phyloP scores from a whole-genome alignment of 2,329 filamentous ascomycete genomes.

The Colletotrichum cordylinicola region DNA sequence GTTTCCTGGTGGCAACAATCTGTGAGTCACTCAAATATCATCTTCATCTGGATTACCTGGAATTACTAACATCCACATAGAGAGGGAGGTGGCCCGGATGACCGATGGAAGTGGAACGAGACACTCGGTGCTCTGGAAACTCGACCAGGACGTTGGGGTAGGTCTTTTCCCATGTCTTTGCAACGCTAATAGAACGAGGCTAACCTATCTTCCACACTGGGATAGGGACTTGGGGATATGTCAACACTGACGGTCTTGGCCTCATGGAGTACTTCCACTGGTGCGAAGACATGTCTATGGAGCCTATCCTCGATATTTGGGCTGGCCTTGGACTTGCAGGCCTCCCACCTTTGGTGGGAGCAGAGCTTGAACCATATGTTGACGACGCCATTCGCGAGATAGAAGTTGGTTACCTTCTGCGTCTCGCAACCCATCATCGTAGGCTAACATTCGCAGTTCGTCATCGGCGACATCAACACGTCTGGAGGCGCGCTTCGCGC shows the following conservation, averaged over 20 bases:
- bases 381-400: neutral
- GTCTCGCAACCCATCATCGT: neutral
- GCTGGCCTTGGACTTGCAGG: neutral
- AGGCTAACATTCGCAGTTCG: neutral
- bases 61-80: neutral
- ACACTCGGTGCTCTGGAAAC: neutral
- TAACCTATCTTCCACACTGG: rapidly evolving
- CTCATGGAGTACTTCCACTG: neutral
- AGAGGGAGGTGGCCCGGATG: neutral
- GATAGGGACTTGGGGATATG: neutral
- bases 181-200: rapidly evolving
- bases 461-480: neutral
- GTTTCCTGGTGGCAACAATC: neutral
- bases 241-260: neutral
- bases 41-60: neutral
- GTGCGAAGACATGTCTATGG: neutral
- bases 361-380: neutral
- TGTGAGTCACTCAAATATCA: neutral
- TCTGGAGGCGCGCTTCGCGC: neutral
- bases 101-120: neutral
- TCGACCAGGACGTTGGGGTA: neutral
- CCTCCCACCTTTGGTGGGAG: neutral
- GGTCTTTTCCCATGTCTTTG: rapidly evolving
- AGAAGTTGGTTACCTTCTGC: neutral
- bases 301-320: neutral